Evolutionary conservation across 2,329 filamentous ascomycete species (phyloP).

Genomic region (Colletotrichum sp.): DNA sequence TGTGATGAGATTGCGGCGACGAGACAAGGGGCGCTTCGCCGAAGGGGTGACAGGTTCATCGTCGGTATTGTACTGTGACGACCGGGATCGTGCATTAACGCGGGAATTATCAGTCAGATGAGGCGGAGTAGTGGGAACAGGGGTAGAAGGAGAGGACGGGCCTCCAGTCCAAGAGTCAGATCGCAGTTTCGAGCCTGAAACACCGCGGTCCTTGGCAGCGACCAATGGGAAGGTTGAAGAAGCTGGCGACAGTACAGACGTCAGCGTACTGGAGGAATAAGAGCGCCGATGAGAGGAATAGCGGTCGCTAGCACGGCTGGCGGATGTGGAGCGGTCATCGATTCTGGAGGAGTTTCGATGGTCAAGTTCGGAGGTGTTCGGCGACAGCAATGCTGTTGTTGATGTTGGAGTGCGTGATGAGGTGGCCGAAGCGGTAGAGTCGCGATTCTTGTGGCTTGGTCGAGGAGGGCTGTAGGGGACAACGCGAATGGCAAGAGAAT

Average conservation of each 20-base stretch:
- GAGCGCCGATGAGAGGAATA: conserved; percentile 21
- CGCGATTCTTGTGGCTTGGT: conserved; percentile 25
- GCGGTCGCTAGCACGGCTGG: conserved; percentile 1
- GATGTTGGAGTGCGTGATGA: conserved; percentile 10
- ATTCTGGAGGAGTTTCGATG: neutral
- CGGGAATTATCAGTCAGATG: conserved; percentile 41
- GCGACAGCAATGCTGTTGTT: conserved; percentile 6
- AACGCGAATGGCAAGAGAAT: conserved; percentile 48
- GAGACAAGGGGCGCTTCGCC: conserved; percentile 36
- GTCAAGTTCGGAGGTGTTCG: conserved; percentile 6
- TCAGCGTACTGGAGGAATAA: conserved; percentile 27
- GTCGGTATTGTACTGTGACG: conserved; percentile 17
- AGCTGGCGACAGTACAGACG: conserved; percentile 9
- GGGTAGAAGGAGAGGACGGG: conserved; percentile 39
- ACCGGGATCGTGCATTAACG: conserved; percentile 39
- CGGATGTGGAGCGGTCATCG: neutral
- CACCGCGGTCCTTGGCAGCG: conserved; percentile 37
- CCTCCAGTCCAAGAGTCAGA: conserved; percentile 34
- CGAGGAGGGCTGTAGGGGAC: conserved; percentile 55
- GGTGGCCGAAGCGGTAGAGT: conserved; percentile 22
- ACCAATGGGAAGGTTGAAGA: conserved; percentile 37
- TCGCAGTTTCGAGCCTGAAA: conserved; percentile 51
- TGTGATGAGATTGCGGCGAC: conserved; percentile 50
- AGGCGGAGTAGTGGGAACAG: conserved; percentile 39
- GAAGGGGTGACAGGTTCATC: conserved; percentile 24